Conservation (phyloP, 176 grass and related monocot genomes). For the Carex littledalei region DNA sequence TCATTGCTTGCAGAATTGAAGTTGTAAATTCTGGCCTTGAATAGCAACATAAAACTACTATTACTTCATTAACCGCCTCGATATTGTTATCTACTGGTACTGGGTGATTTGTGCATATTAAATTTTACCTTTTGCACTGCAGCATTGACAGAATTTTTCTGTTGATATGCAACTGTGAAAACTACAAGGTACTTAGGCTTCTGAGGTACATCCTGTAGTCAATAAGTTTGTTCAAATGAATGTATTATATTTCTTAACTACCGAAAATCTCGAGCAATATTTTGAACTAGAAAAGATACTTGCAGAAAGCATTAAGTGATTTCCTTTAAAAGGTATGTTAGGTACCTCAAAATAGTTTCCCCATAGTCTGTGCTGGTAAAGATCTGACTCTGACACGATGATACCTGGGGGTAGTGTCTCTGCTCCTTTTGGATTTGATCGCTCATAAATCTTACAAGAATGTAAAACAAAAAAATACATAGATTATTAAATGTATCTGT, state of each 20-base stretch:
- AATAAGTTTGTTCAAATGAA: constrained; percentile 18
- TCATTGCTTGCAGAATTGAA: background rate
- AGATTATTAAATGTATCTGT: background rate
- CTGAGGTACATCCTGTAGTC: constrained; percentile 56
- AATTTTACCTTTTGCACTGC: constrained; percentile 65
- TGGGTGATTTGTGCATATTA: background rate
- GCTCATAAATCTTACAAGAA: constrained; percentile 19
- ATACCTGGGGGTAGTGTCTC: constrained; percentile 24
- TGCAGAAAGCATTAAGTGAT: background rate
- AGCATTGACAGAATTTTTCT: constrained; percentile 79
- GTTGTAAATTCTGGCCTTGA: background rate
- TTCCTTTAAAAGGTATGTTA: background rate
- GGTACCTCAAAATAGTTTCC: constrained; percentile 29
- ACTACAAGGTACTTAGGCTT: constrained; percentile 84
- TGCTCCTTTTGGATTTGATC: constrained; percentile 33
- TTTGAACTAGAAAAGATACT: background rate
- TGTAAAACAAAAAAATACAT: background rate
- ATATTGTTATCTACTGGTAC: background rate
- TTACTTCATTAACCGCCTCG: background rate
- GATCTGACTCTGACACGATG: constrained; percentile 26
- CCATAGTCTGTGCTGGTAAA: constrained; percentile 31
- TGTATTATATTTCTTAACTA: background rate
- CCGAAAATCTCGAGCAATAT: background rate
- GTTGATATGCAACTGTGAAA: constrained; percentile 79
- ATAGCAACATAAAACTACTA: background rate